A percentile compares a stretch with the other conserved stretches of the same genome.
phyloP scores from a whole-genome alignment of 2,329 filamentous ascomycete species.

The Pestalotiopsis fici region DNA sequence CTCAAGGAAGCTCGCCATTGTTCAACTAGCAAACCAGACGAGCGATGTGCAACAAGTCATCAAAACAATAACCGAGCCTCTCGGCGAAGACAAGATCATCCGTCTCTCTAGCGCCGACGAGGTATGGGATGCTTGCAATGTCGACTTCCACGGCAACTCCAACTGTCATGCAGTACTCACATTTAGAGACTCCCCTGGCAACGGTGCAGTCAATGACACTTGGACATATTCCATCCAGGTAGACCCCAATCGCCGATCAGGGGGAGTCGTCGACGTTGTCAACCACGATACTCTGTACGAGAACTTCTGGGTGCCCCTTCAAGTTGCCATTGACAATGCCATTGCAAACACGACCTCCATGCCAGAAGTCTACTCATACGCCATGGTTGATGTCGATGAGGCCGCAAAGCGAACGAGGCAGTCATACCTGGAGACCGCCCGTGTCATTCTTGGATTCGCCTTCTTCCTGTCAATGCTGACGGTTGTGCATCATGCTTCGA shows the following conservation, averaged over 20 bases:
- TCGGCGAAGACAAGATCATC: conserved; percentile 18
- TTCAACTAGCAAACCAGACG: conserved; percentile 19
- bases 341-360: conserved; percentile 21
- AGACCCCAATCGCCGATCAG: conserved; percentile 58
- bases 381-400: conserved; percentile 41
- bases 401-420: conserved; percentile 57
- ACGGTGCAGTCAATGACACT: conserved; percentile 42
- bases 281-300: conserved; percentile 62
- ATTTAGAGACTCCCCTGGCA: conserved; percentile 69
- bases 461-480: conserved; percentile 71
- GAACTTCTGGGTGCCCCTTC: conserved; percentile 67
- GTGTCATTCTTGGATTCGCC: conserved; percentile 65
- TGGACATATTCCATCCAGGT: conserved; percentile 78
- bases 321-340: conserved; percentile 44
- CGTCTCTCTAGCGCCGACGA: conserved; percentile 14
- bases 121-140: conserved; percentile 20
- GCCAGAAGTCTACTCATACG: conserved; percentile 20
- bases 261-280: conserved; percentile 53
- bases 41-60: conserved; percentile 22
- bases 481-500: conserved; percentile 71
- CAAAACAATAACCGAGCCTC: conserved; percentile 19
- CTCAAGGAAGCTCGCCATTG: conserved; percentile 24
- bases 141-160: conserved; percentile 58
- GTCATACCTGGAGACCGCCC: conserved; percentile 64
- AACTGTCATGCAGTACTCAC: conserved; percentile 72